These are phyloP conservation scores for Fomitopsis schrenkii DNA, from an alignment of 1,284 basidiomycete genomes.

Conservation along the genomic window DNA sequence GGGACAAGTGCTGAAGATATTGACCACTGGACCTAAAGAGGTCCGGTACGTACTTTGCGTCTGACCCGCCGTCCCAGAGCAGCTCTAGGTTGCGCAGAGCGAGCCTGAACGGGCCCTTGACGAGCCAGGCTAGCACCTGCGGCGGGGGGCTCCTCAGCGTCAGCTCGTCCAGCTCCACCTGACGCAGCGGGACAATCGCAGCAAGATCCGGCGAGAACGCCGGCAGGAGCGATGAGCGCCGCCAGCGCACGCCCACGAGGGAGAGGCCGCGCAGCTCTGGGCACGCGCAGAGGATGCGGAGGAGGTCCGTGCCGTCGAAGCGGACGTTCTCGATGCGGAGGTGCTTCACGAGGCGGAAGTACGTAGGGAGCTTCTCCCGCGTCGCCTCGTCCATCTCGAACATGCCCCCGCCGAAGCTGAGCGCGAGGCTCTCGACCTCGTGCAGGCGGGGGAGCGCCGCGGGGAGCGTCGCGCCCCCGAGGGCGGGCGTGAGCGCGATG, in stretches of 20 bases:
- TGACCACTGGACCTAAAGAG: not conserved
- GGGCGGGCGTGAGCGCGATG: not conserved
- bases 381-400: constrained; percentile 6
- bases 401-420: constrained; percentile 4
- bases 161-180: constrained; percentile 3
- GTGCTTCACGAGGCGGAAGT: constrained; percentile 3
- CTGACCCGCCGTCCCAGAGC: not conserved
- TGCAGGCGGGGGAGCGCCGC: constrained; percentile 4
- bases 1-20: not conserved
- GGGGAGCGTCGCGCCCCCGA: constrained; percentile 1
- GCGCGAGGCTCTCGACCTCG: constrained; percentile 2
- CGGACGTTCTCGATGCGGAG: constrained; percentile 6
- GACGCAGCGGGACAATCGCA: not conserved
- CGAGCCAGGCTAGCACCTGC: constrained; percentile 4
- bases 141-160: not conserved
- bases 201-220: constrained; percentile 2
- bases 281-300: constrained; percentile 4
- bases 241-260: constrained; percentile 1
- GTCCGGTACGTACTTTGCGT: not conserved
- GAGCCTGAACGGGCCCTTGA: constrained; percentile 3
- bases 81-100: not conserved
- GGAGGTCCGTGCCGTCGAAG: constrained; percentile 6
- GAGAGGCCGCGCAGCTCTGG: not conserved
- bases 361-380: constrained; percentile 5
- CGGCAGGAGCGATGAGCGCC: constrained; percentile 1